These are phyloP conservation scores for Lepiota brunneoincarnata DNA, from an alignment of 768 basidiomycete genomes.

Conservation along the genomic window DNA sequence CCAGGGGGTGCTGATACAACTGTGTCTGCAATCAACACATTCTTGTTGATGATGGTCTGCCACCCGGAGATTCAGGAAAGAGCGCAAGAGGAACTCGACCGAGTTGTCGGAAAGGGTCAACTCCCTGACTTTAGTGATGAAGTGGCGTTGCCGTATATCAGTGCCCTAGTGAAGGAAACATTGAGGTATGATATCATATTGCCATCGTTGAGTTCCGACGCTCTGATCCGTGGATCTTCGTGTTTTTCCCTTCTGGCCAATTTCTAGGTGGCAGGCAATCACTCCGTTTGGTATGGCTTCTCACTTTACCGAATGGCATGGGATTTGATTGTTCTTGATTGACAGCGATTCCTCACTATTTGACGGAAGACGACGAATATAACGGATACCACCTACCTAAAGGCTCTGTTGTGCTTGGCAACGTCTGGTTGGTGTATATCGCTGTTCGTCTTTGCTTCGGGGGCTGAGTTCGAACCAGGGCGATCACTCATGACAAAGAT, in stretches of 20 bases:
- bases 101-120: slow-evolving; percentile 15
- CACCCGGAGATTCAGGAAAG: slow-evolving; percentile 20
- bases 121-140: slow-evolving; percentile 22
- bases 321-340: not conserved
- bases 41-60: slow-evolving; percentile 18
- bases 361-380: slow-evolving; percentile 20
- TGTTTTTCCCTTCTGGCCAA: not conserved
- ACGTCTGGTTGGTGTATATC: slow-evolving; percentile 16
- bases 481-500: slow-evolving; percentile 20
- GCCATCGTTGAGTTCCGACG: not conserved
- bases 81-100: slow-evolving; percentile 24
- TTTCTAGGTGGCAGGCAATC: slow-evolving; percentile 16
- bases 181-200: slow-evolving; percentile 14
- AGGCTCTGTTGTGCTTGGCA: slow-evolving; percentile 19
- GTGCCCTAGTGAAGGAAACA: slow-evolving; percentile 20
- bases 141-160: slow-evolving; percentile 17
- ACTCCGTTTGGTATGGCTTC: slow-evolving; percentile 17
- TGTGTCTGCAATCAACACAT: slow-evolving; percentile 18
- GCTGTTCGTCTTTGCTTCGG: not conserved
- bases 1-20: slow-evolving; percentile 22
- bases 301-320: not conserved
- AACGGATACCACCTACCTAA: slow-evolving; percentile 18
- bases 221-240: not conserved
- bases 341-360: slow-evolving; percentile 20
- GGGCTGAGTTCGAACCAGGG: slow-evolving; percentile 9